These are phyloP conservation scores for Gentiana dahurica DNA, from an alignment of 257 asterid species.

Conservation along the genomic window DNA sequence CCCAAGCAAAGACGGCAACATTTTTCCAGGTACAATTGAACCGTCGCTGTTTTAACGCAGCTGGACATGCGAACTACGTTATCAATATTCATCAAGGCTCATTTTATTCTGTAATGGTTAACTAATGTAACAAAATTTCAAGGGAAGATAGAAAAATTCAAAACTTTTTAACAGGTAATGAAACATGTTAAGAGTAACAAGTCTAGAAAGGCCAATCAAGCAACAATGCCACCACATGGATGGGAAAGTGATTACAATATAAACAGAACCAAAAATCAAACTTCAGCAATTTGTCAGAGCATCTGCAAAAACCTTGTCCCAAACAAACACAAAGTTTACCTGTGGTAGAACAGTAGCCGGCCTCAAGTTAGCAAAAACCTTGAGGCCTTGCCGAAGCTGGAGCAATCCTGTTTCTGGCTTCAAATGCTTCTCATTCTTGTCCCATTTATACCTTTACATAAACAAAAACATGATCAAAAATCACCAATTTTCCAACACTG, in stretches of 20 bases:
- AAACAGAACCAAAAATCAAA: constrained; percentile 2
- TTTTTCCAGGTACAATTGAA: too few relatives aligned
- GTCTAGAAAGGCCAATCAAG: background rate
- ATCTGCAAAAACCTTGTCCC: too few relatives aligned
- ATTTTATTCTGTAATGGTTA: too few relatives aligned
- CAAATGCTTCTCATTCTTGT: constrained; percentile 85
- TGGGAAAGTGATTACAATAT: background rate
- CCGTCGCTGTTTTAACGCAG: too few relatives aligned
- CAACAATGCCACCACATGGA: background rate
- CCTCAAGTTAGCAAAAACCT: constrained; percentile 95
- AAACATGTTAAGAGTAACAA: too few relatives aligned
- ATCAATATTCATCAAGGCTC: too few relatives aligned
- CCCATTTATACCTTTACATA: constrained; percentile 83
- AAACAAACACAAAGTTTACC: constrained; percentile 26
- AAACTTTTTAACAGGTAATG: too few relatives aligned
- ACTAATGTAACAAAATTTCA: too few relatives aligned
- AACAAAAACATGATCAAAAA: background rate
- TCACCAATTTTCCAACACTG: too few relatives aligned
- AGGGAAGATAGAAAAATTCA: too few relatives aligned
- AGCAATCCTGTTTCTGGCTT: constrained; percentile 98
- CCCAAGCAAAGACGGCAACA: too few relatives aligned
- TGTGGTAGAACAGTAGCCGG: constrained; percentile 94
- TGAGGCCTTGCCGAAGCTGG: constrained; percentile 85
- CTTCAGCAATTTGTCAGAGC: background rate
- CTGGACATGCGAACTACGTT: too few relatives aligned